These are phyloP conservation scores for Colletotrichum zoysiae DNA, from an alignment of 2,329 filamentous ascomycete species.

Conservation along the genomic window DNA sequence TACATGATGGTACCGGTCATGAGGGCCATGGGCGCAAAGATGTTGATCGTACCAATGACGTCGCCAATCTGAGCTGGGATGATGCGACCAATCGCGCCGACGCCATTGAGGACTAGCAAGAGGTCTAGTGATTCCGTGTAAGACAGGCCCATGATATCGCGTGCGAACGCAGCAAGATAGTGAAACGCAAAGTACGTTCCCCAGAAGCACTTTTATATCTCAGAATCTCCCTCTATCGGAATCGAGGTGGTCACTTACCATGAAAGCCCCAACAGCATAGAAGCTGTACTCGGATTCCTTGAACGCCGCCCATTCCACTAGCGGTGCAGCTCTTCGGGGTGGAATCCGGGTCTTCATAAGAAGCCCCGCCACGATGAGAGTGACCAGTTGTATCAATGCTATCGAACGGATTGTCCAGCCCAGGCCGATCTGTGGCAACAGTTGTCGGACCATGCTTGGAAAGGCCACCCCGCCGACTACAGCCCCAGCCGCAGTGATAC, in stretches of 20 bases:
- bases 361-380: conserved; percentile 52
- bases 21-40: conserved; percentile 56
- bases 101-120: conserved; percentile 65
- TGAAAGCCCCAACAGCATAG: conserved; percentile 53
- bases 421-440: conserved; percentile 69
- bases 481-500: conserved; percentile 71
- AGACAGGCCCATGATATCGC: conserved; percentile 52
- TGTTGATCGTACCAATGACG: conserved; percentile 63
- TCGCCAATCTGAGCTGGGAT: conserved; percentile 63
- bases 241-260: conserved; percentile 28
- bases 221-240: neutral
- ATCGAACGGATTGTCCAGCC: conserved; percentile 69
- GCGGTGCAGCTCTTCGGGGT: conserved; percentile 54
- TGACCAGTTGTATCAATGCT: conserved; percentile 68
- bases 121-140: conserved; percentile 55
- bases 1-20: conserved; percentile 46
- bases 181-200: conserved; percentile 70
- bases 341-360: conserved; percentile 58
- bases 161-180: conserved; percentile 66
- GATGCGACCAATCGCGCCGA: conserved; percentile 63
- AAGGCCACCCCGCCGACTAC: conserved; percentile 69
- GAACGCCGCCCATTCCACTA: conserved; percentile 61
- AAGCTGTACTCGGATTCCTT: conserved; percentile 59
- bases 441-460: conserved; percentile 67
- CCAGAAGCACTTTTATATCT: conserved; percentile 57